phyloP scores from a whole-genome alignment of 257 asterid genomes.

The Solanum lignicaule region DNA sequence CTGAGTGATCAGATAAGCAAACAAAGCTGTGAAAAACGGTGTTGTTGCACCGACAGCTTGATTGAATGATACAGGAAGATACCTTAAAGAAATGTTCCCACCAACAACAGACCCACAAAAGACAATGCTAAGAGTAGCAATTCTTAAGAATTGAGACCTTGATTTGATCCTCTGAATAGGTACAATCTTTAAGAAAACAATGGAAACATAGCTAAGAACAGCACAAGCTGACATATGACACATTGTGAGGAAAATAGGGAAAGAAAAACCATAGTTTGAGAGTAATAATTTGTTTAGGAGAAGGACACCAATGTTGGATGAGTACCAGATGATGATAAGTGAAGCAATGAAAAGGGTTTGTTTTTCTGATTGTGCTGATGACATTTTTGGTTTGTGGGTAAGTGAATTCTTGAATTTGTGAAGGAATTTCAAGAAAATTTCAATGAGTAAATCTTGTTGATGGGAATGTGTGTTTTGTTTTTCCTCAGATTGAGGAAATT shows the following conservation, averaged over 20 bases:
- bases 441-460: not conserved
- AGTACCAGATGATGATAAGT: constrained; percentile 10
- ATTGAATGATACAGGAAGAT: constrained; percentile 23
- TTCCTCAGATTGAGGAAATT: not conserved
- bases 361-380: not conserved
- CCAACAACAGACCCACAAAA: constrained; percentile 26
- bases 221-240: constrained; percentile 34
- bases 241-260: constrained; percentile 29
- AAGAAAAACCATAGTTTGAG: constrained; percentile 23
- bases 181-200: constrained; percentile 23
- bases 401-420: not conserved
- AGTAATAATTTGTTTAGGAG: constrained; percentile 24
- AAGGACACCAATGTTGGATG: constrained; percentile 28
- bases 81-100: constrained; percentile 23
- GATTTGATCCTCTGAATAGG: constrained; percentile 26
- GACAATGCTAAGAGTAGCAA: constrained; percentile 21
- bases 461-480: not conserved
- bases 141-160: constrained; percentile 22
- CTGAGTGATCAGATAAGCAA: constrained; percentile 21
- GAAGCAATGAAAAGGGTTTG: not conserved
- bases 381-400: not conserved
- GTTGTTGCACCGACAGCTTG: constrained; percentile 33
- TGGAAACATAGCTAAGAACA: constrained; percentile 21
- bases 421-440: not conserved
- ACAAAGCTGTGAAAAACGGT: constrained; percentile 28